Conservation (phyloP, 176 grass and related monocot species). For the Urochloa ruziziensis region DNA sequence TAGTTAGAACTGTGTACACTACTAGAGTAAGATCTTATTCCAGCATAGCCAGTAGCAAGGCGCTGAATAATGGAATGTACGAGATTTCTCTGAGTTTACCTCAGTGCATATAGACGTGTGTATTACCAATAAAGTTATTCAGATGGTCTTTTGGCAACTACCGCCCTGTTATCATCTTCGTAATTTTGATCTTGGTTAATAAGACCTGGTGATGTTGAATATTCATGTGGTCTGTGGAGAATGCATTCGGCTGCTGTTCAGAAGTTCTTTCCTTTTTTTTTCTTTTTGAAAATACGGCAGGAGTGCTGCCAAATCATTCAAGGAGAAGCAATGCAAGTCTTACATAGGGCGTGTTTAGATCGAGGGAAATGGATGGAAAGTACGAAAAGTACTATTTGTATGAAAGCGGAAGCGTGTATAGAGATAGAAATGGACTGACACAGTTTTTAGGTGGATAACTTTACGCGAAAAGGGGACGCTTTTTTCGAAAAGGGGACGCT, state of each 20-base stretch:
- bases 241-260: neutral
- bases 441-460: too few species aligned
- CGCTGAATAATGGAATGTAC: conserved; percentile 34
- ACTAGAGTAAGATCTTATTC: neutral
- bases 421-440: too few species aligned
- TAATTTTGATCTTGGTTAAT: neutral
- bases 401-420: too few species aligned
- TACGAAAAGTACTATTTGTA: too few species aligned
- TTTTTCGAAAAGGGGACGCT: too few species aligned
- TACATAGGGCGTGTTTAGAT: too few species aligned
- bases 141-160: neutral
- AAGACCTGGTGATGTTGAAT: neutral
- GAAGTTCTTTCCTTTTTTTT: too few species aligned
- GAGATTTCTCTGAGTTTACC: neutral
- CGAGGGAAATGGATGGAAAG: too few species aligned
- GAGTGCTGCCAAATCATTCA: too few species aligned
- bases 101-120: neutral
- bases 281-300: too few species aligned
- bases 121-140: conserved; percentile 10
- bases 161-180: neutral
- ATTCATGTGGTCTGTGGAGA: neutral
- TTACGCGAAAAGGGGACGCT: too few species aligned
- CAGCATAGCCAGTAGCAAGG: neutral
- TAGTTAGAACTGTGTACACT: conserved; percentile 9
- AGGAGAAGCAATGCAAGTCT: too few species aligned